Evolutionary conservation across 495 filamentous ascomycete species (phyloP).

Genomic region (Penicillium mononematosum): DNA sequence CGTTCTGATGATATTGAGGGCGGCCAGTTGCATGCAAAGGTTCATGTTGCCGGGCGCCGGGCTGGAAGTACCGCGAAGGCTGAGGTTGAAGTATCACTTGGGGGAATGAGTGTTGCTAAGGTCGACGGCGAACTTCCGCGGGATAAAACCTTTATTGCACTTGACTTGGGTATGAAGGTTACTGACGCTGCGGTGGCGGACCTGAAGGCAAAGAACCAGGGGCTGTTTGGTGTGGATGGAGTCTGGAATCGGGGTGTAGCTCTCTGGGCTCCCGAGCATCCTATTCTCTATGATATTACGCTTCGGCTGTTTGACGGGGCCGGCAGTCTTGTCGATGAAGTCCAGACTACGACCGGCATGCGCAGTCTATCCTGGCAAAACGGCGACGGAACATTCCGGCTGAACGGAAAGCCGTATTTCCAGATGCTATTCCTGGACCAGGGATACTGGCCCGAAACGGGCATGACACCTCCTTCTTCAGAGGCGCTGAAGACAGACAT

Average conservation of each 20-base stretch:
- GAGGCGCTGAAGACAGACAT: slow-evolving; percentile 37
- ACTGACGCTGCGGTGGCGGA: not conserved
- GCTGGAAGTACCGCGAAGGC: slow-evolving; percentile 17
- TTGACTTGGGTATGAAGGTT: slow-evolving; percentile 31
- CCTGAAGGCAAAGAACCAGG: slow-evolving; percentile 13
- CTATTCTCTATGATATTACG: slow-evolving; percentile 36
- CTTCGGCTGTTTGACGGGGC: slow-evolving; percentile 26
- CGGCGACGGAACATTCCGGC: slow-evolving; percentile 39
- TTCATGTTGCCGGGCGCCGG: slow-evolving; percentile 24
- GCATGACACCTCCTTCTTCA: slow-evolving; percentile 38
- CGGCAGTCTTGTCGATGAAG: slow-evolving; percentile 26
- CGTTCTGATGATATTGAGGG: slow-evolving; percentile 33
- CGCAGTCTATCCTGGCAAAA: slow-evolving; percentile 35
- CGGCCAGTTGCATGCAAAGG: slow-evolving; percentile 26
- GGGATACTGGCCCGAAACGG: slow-evolving; percentile 41
- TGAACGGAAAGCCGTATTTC: slow-evolving; percentile 41
- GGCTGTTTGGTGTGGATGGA: slow-evolving; percentile 18
- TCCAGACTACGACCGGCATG: slow-evolving; percentile 39
- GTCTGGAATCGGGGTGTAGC: slow-evolving; percentile 34
- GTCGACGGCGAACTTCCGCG: slow-evolving; percentile 9
- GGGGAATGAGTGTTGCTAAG: slow-evolving; percentile 19
- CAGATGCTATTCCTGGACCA: slow-evolving; percentile 40
- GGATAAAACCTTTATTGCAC: slow-evolving; percentile 22
- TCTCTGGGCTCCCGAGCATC: slow-evolving; percentile 41
- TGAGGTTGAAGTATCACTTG: slow-evolving; percentile 30